Percentiles rank a stretch among this genome's conserved stretches.
phyloP scores from a whole-genome alignment of 345 rosid species.

The Hypericum perforatum region DNA sequence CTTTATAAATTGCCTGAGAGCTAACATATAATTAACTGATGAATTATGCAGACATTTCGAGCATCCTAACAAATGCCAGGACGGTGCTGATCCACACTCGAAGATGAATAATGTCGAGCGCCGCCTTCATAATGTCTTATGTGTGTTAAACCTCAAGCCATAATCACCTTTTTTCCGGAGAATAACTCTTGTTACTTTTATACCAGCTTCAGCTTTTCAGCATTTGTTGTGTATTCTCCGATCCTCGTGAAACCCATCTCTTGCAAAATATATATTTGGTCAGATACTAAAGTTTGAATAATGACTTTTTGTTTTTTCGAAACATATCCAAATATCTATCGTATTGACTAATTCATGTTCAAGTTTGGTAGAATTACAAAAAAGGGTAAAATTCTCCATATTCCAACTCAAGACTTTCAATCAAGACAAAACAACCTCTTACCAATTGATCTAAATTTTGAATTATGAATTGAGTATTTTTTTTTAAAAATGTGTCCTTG shows the following conservation, averaged over 20 bases:
- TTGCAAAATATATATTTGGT: slow-evolving; percentile 12
- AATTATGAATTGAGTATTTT: too few species aligned
- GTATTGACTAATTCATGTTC: too few species aligned
- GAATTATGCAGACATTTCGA: slow-evolving; percentile 18
- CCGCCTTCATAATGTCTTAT: slow-evolving; percentile 8
- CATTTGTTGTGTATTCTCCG: slow-evolving; percentile 85
- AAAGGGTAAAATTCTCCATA: too few species aligned
- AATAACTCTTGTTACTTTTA: slow-evolving; percentile 2
- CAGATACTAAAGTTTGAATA: too few species aligned
- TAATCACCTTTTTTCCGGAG: slow-evolving; percentile 16
- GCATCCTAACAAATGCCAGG: slow-evolving; percentile 22
- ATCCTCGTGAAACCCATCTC: slow-evolving; percentile 57
- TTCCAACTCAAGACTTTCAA: too few species aligned
- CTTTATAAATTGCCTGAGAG: slow-evolving; percentile 17
- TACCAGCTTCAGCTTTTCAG: slow-evolving; percentile 20
- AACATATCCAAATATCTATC: too few species aligned
- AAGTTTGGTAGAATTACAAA: too few species aligned
- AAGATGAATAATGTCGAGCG: slow-evolving; percentile 7
- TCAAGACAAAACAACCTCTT: too few species aligned
- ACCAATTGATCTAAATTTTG: too few species aligned
- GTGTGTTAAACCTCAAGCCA: slow-evolving; percentile 16
- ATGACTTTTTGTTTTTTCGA: too few species aligned
- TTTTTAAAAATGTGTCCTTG: too few species aligned
- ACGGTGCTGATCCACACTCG: slow-evolving; percentile 16
- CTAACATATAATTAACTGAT: slow-evolving; percentile 12